These are phyloP conservation scores for Themeda triandra DNA, from an alignment of 176 grass and related monocot species.

Conservation along the genomic window DNA sequence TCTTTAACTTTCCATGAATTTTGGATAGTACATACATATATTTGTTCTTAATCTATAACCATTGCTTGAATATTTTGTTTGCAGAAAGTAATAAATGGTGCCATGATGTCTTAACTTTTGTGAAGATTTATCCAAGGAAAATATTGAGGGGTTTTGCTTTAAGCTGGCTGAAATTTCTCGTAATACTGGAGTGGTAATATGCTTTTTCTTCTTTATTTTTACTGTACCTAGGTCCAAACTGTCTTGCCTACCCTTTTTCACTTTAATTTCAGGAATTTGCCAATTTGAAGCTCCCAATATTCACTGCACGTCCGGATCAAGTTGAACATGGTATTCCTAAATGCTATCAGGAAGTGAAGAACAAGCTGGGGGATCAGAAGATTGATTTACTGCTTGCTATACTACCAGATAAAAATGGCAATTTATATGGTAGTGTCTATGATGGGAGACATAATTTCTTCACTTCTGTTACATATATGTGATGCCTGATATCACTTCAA, in stretches of 20 bases:
- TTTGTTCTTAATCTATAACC: not conserved
- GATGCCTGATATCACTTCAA: not conserved
- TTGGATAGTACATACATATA: not conserved
- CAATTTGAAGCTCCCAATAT: conserved; percentile 2
- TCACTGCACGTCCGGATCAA: not conserved
- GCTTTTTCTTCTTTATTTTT: not conserved
- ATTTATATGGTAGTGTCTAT: conserved; percentile 49
- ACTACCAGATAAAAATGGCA: conserved; percentile 41
- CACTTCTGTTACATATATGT: not conserved
- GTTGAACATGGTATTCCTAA: conserved; percentile 11
- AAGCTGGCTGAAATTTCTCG: not conserved
- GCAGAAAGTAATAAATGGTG: conserved; percentile 45
- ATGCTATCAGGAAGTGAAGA: not conserved
- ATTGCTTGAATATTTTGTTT: not conserved
- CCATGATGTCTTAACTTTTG: conserved; percentile 24
- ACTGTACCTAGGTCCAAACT: not conserved
- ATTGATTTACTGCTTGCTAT: conserved; percentile 51
- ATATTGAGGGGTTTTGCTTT: not conserved
- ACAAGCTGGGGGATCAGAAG: not conserved
- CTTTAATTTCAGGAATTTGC: conserved; percentile 8
- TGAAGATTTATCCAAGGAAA: not conserved
- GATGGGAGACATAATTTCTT: not conserved
- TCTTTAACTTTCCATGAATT: not conserved
- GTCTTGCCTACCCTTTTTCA: not conserved
- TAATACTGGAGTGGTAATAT: conserved; percentile 26